phyloP scores from a whole-genome alignment of 345 rosid species.

The Moricandia moricandioides region DNA sequence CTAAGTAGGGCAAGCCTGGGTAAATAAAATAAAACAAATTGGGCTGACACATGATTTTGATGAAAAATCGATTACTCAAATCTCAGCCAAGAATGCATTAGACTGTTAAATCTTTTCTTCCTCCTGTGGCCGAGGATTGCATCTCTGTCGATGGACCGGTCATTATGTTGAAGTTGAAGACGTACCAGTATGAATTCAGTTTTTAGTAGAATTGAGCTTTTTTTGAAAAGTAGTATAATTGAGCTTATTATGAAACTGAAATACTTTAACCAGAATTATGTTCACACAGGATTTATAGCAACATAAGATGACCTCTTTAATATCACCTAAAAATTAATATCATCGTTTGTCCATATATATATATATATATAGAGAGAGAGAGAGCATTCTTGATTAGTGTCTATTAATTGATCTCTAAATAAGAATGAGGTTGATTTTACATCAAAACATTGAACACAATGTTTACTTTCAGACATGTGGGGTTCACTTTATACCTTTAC shows the following conservation, averaged over 20 bases:
- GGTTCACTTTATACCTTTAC: conserved; percentile 23
- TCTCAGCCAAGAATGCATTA: too few relatives aligned
- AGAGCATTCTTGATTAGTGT: conserved; percentile 1
- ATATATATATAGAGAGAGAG: too few relatives aligned
- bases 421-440: conserved; percentile 10
- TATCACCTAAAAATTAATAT: not conserved
- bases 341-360: not conserved
- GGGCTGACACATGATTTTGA: too few relatives aligned
- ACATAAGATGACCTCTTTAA: not conserved
- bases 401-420: not conserved
- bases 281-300: not conserved
- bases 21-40: too few relatives aligned
- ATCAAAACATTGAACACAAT: not conserved
- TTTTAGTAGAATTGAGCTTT: not conserved
- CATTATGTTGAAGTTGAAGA: too few relatives aligned
- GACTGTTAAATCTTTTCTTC: too few relatives aligned
- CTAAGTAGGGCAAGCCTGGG: too few relatives aligned
- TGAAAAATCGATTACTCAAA: too few relatives aligned
- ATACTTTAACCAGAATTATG: not conserved
- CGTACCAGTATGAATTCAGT: not conserved
- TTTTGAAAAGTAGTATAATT: not conserved
- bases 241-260: not conserved
- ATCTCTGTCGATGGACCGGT: too few relatives aligned
- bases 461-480: conserved; percentile 12
- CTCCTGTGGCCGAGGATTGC: too few relatives aligned